phyloP scores from a whole-genome alignment of 2,329 filamentous ascomycete species.

The Ascochyta viciae-villosae region DNA sequence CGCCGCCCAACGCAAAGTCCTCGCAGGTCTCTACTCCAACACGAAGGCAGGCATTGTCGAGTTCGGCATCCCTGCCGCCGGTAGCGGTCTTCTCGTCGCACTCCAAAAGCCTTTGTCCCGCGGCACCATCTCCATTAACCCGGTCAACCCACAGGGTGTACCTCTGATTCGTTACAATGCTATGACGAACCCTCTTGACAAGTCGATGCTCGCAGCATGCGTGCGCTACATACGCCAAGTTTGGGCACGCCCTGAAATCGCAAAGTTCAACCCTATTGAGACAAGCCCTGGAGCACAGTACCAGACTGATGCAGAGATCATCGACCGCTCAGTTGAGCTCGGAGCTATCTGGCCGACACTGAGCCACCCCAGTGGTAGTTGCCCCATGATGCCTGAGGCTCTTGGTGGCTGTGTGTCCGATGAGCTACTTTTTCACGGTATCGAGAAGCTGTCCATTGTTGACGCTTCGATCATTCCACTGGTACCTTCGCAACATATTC shows the following conservation, averaged over 20 bases:
- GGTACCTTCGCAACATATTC: conserved; percentile 41
- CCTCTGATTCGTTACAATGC: conserved; percentile 39
- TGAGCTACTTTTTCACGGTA: conserved; percentile 40
- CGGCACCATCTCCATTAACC: conserved; percentile 41
- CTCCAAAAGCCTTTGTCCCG: conserved; percentile 52
- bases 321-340: conserved; percentile 25
- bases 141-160: conserved; percentile 35
- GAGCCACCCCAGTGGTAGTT: conserved; percentile 36
- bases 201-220: conserved; percentile 42
- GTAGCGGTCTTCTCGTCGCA: conserved; percentile 30
- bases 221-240: conserved; percentile 45
- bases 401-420: conserved; percentile 39
- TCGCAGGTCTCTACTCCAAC: conserved; percentile 30
- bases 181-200: conserved; percentile 40
- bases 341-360: conserved; percentile 32
- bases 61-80: conserved; percentile 45
- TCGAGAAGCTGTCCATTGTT: conserved; percentile 35
- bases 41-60: conserved; percentile 37
- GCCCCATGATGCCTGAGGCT: conserved; percentile 45
- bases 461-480: conserved; percentile 45
- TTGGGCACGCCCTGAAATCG: conserved; percentile 37
- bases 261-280: conserved; percentile 30
- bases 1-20: conserved; percentile 37
- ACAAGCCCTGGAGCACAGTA: conserved; percentile 36
- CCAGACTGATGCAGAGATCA: conserved; percentile 35